Conservation (phyloP, 108 stramenopile genomes). For the Parietichytrium sp. region DNA sequence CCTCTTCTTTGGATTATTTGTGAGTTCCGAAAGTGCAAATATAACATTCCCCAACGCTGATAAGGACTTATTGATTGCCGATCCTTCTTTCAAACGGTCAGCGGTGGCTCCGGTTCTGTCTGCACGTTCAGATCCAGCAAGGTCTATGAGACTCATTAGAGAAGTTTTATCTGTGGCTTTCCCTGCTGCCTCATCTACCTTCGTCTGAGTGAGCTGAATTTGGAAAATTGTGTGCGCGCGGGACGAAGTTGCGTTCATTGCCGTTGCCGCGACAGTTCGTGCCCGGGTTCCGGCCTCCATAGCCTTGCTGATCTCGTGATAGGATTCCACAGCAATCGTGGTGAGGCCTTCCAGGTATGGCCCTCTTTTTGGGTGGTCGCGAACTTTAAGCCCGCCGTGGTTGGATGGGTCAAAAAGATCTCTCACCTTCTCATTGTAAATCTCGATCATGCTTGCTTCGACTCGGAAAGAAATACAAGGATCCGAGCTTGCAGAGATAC, state of each 20-base stretch:
- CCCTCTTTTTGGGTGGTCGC: constrained; percentile 50
- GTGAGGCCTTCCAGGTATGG: constrained; percentile 41
- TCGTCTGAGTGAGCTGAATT: constrained; percentile 51
- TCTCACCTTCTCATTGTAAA: constrained; percentile 52
- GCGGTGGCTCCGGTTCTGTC: constrained; percentile 50
- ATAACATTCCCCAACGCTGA: constrained; percentile 54
- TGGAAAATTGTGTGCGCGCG: constrained; percentile 63
- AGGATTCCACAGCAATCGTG: constrained; percentile 2
- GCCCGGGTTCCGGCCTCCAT: constrained; percentile 43
- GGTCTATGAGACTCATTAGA: constrained; percentile 47
- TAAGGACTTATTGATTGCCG: constrained; percentile 45
- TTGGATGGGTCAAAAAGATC: constrained; percentile 39
- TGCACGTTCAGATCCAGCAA: constrained; percentile 50
- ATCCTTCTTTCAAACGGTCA: constrained; percentile 47
- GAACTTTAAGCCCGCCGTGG: constrained; percentile 43
- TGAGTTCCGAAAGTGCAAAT: constrained; percentile 14
- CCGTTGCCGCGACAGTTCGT: constrained; percentile 54
- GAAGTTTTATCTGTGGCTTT: constrained; percentile 41
- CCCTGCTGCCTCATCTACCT: constrained; percentile 37
- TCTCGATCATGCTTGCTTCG: constrained; percentile 45
- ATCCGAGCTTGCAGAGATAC: constrained; percentile 15
- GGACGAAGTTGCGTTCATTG: constrained; percentile 59
- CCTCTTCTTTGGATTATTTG: constrained; percentile 33
- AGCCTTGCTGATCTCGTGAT: background rate
- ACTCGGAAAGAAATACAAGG: background rate